These are phyloP conservation scores for Spergularia bocconei DNA, from an alignment of 148 eudicot genomes.

Conservation along the genomic window DNA sequence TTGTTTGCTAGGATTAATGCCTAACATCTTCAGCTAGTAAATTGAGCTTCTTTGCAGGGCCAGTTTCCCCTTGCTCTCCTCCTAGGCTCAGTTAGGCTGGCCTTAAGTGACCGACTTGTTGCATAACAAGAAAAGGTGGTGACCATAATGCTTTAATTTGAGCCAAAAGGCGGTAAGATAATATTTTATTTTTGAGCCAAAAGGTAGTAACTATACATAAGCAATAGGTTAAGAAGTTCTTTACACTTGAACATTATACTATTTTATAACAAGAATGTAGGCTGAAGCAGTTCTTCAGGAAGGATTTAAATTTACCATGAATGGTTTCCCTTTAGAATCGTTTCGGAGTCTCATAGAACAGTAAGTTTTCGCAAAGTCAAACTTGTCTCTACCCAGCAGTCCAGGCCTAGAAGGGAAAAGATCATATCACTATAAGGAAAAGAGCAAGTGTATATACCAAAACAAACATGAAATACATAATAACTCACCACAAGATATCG, in stretches of 20 bases:
- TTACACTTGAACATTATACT: not conserved
- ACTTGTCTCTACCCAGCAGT: slow-evolving; percentile 79
- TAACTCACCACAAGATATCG: slow-evolving; percentile 86
- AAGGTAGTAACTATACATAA: not conserved
- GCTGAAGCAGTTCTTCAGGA: not conserved
- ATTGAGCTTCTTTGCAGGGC: not conserved
- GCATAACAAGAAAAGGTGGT: no score
- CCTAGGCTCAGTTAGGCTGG: not conserved
- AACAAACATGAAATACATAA: slow-evolving; percentile 14
- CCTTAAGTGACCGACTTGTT: not conserved
- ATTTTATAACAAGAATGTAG: not conserved
- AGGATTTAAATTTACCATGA: slow-evolving; percentile 44
- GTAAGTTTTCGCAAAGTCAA: slow-evolving; percentile 87
- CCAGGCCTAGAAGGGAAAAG: slow-evolving; percentile 68
- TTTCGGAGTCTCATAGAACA: slow-evolving; percentile 46
- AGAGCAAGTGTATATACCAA: slow-evolving; percentile 1
- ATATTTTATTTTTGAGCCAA: no score
- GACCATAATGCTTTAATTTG: no score
- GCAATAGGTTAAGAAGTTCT: not conserved
- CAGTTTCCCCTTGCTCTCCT: not conserved
- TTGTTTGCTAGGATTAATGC: not conserved
- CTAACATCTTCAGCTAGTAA: not conserved
- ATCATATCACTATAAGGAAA: not conserved
- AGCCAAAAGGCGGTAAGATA: no score
- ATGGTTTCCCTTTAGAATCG: slow-evolving; percentile 59